phyloP scores from a whole-genome alignment of 306 rosid genomes.

The Canavalia gladiata region DNA sequence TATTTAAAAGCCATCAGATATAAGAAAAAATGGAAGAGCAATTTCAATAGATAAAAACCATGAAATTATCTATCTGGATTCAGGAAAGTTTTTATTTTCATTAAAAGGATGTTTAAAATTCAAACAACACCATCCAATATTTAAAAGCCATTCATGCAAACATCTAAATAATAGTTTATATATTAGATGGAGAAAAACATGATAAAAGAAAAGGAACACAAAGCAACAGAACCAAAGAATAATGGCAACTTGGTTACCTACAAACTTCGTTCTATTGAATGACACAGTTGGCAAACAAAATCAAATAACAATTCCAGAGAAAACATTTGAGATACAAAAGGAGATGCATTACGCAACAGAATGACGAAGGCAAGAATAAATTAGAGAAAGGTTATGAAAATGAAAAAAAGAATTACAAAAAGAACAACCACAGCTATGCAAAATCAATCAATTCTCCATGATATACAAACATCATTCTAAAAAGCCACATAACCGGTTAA shows the following conservation, averaged over 20 bases:
- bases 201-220: not conserved
- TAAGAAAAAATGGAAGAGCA: not conserved
- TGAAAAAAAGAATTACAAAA: not conserved
- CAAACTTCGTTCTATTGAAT: constrained; percentile 5
- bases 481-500: not conserved
- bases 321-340: not conserved
- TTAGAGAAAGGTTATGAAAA: not conserved
- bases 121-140: constrained; percentile 21
- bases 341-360: not conserved
- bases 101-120: not conserved
- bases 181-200: not conserved
- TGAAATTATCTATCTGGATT: not conserved
- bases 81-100: not conserved
- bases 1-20: constrained; percentile 6
- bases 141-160: constrained; percentile 33
- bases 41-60: not conserved
- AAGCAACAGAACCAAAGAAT: constrained; percentile 12
- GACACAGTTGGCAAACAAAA: not conserved
- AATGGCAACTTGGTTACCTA: not conserved
- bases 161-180: not conserved
- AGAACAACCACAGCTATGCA: constrained; percentile 15
- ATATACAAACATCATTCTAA: not conserved
- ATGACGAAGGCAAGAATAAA: not conserved
- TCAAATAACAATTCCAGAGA: not conserved
- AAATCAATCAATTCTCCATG: not conserved